A percentile compares a stretch with the other conserved stretches of the same genome.
phyloP scores from a whole-genome alignment of 1,284 basidiomycete species.

The Agaricales sp. region DNA sequence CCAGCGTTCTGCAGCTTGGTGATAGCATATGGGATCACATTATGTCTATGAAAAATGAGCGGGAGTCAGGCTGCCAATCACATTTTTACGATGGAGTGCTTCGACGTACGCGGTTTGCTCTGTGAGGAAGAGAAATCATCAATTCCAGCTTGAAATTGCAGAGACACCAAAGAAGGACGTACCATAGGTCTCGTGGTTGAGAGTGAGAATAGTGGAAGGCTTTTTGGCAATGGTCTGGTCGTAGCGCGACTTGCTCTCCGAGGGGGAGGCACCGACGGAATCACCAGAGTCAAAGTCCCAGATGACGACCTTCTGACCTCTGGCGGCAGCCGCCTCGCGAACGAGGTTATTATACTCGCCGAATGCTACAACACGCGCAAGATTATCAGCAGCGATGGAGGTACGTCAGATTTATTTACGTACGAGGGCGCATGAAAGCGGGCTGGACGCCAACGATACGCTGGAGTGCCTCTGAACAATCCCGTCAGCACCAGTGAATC shows the following conservation, averaged over 20 bases:
- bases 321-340: conserved; percentile 27
- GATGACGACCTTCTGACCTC: conserved; percentile 26
- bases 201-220: not conserved
- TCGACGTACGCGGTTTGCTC: not conserved
- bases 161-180: not conserved
- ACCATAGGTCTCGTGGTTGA: conserved; percentile 1
- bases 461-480: conserved; percentile 15
- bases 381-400: not conserved
- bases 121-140: not conserved
- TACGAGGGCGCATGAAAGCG: conserved; percentile 13
- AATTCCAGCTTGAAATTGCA: not conserved
- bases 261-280: not conserved
- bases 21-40: conserved; percentile 5
- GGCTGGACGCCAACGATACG: not conserved
- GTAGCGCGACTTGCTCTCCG: not conserved
- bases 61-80: not conserved
- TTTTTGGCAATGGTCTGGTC: not conserved
- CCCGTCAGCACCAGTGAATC: not conserved
- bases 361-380: conserved; percentile 29
- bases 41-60: conserved; percentile 1
- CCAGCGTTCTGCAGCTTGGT: conserved; percentile 2
- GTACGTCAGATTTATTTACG: conserved; percentile 17
- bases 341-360: conserved; percentile 41
- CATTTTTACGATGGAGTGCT: not conserved
- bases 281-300: conserved; percentile 22